Evolutionary conservation across 768 basidiomycete genomes (phyloP).

Genomic region (Hortiboletus flavorubellus): DNA sequence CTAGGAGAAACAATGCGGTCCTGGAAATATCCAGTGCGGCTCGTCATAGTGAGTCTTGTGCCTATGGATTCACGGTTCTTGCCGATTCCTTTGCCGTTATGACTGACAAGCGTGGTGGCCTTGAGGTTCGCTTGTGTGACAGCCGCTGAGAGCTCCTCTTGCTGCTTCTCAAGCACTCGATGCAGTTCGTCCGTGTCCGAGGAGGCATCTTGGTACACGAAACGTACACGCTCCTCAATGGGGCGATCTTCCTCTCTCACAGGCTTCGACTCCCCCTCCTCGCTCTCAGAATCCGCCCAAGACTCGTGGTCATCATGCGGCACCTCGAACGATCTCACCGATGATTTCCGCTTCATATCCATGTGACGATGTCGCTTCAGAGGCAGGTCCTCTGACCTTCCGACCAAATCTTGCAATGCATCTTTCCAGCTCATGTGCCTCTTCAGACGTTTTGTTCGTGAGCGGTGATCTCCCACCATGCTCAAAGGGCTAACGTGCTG

Average conservation of each 20-base stretch:
- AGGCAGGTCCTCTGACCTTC: conserved; percentile 35
- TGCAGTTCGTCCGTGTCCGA: conserved; percentile 14
- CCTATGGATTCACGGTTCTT: conserved; percentile 65
- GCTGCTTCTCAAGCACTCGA: conserved; percentile 42
- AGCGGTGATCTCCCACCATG: conserved; percentile 75
- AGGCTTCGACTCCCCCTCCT: conserved; percentile 43
- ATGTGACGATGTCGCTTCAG: conserved; percentile 17
- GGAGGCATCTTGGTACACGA: conserved; percentile 38
- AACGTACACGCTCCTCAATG: conserved; percentile 69
- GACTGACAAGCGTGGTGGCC: conserved; percentile 37
- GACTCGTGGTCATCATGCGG: conserved; percentile 45
- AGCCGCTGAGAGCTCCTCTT: conserved; percentile 49
- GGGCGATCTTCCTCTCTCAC: conserved; percentile 71
- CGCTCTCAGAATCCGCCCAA: conserved; percentile 52
- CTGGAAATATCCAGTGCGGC: conserved; percentile 89
- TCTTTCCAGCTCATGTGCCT: conserved; percentile 61
- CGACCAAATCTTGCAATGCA: conserved; percentile 44
- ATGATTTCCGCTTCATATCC: conserved; percentile 29
- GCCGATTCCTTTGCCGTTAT: conserved; percentile 24
- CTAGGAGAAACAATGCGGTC: conserved; percentile 91
- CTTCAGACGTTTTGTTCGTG: conserved; percentile 40
- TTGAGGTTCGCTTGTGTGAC: conserved; percentile 49
- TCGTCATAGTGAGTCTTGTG: conserved; percentile 92
- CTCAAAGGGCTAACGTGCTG: conserved; percentile 86
- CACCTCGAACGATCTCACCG: conserved; percentile 22